Evolutionary conservation across 495 filamentous ascomycete genomes (phyloP).

Genomic region (Lasiosphaeris hirsuta): DNA sequence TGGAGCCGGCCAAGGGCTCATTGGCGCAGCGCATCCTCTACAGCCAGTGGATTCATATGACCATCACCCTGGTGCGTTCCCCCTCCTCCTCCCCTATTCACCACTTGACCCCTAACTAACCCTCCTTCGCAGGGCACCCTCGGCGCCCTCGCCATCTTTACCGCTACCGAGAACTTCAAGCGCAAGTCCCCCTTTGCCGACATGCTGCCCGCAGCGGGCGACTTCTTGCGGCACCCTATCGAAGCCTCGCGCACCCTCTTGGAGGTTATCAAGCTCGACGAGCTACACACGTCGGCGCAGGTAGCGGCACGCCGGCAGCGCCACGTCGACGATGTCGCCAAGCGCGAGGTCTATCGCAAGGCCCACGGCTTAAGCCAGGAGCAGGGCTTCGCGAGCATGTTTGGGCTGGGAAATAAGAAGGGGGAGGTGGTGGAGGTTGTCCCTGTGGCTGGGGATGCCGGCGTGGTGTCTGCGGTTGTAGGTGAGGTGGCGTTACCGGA

Average conservation of each 20-base stretch:
- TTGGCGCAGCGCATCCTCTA: slow-evolving; percentile 74
- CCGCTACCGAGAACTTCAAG: slow-evolving; percentile 68
- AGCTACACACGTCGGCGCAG: slow-evolving; percentile 57
- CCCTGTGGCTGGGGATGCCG: not conserved
- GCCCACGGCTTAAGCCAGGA: slow-evolving; percentile 74
- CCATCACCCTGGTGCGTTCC: slow-evolving; percentile 68
- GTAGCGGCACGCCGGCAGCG: slow-evolving; percentile 63
- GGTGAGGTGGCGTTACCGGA: not conserved
- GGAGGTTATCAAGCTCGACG: slow-evolving; percentile 68
- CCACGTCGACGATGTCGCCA: slow-evolving; percentile 72
- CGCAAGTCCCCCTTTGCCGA: slow-evolving; percentile 66
- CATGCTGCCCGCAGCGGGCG: slow-evolving; percentile 61
- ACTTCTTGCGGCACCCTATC: slow-evolving; percentile 62
- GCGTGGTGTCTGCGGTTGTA: not conserved
- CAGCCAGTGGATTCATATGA: slow-evolving; percentile 67
- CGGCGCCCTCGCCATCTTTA: slow-evolving; percentile 60
- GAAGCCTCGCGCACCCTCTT: slow-evolving; percentile 52
- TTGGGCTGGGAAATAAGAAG: slow-evolving; percentile 17
- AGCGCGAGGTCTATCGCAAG: slow-evolving; percentile 72
- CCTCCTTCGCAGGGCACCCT: slow-evolving; percentile 57
- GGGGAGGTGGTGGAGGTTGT: slow-evolving; percentile 13
- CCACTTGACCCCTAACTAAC: not conserved
- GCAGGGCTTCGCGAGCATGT: slow-evolving; percentile 27
- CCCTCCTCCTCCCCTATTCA: not conserved
- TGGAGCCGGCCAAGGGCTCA: slow-evolving; percentile 73